phyloP scores from a whole-genome alignment of 306 rosid genomes.

The Pachyrhizus erosus region DNA sequence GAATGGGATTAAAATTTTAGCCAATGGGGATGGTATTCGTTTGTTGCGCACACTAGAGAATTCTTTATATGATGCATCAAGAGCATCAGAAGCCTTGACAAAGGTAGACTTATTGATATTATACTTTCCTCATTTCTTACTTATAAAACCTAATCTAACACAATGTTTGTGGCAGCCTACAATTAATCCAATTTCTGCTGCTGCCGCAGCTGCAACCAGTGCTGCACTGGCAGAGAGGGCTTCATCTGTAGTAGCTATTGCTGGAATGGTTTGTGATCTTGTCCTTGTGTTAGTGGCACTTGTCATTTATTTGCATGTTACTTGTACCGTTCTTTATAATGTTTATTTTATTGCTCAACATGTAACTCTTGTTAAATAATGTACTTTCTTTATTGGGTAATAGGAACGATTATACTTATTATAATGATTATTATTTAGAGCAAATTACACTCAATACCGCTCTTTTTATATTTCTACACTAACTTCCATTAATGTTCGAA shows the following conservation, averaged over 20 bases:
- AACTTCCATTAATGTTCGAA: too few relatives aligned
- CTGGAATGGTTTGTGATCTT: slow-evolving; percentile 86
- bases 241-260: slow-evolving; percentile 69
- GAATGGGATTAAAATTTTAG: slow-evolving; percentile 87
- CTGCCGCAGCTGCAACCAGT: slow-evolving; percentile 58
- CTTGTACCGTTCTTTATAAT: background rate
- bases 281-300: slow-evolving; percentile 23
- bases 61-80: slow-evolving; percentile 78
- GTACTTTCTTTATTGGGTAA: background rate
- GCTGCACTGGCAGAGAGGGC: slow-evolving; percentile 85
- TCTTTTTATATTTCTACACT: too few relatives aligned
- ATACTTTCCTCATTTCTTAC: background rate
- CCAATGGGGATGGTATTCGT: slow-evolving; percentile 75
- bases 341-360: background rate
- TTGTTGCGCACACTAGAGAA: slow-evolving; percentile 68
- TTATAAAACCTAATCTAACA: slow-evolving; percentile 12
- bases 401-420: background rate
- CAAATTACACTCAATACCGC: too few relatives aligned
- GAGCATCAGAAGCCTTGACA: slow-evolving; percentile 79
- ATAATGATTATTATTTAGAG: background rate
- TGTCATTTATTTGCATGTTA: slow-evolving; percentile 5
- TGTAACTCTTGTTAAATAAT: slow-evolving; percentile 13
- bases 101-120: slow-evolving; percentile 63
- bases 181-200: slow-evolving; percentile 84
- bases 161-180: slow-evolving; percentile 68